Conservation (phyloP, 176 grass and related monocot genomes). For the Elaeis guineensis region DNA sequence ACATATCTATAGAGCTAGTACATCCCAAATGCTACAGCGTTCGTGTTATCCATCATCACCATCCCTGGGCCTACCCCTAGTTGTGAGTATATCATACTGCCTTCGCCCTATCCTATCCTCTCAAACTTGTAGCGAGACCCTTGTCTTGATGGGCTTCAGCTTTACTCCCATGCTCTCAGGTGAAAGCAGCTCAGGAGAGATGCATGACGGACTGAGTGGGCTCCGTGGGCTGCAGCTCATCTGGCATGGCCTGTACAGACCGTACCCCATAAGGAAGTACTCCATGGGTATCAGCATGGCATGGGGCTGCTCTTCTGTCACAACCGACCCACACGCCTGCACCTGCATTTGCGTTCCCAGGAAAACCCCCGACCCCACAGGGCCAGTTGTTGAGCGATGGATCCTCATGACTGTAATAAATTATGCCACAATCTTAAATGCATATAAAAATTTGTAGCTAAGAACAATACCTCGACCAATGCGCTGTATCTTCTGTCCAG, state of each 20-base stretch:
- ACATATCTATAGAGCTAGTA: too few relatives aligned
- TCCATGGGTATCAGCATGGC: constrained; percentile 94
- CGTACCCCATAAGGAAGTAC: constrained; percentile 94
- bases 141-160: constrained; percentile 91
- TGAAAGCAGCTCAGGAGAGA: constrained; percentile 79
- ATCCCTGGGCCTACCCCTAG: too few relatives aligned
- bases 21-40: too few relatives aligned
- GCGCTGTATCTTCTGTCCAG: constrained; percentile 85
- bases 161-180: constrained; percentile 98
- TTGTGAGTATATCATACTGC: too few relatives aligned
- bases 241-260: constrained; percentile 65
- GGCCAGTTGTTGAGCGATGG: too few relatives aligned
- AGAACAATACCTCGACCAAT: constrained; percentile 68
- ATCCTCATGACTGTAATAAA: too few relatives aligned
- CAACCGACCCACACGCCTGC: constrained; percentile 72
- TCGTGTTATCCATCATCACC: too few relatives aligned
- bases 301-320: constrained; percentile 91
- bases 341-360: constrained; percentile 34
- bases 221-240: constrained; percentile 67
- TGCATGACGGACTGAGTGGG: constrained; percentile 69
- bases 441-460: too few relatives aligned
- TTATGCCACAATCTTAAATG: too few relatives aligned
- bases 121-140: constrained; percentile 58
- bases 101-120: neutral
- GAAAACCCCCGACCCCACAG: too few relatives aligned